Evolutionary conservation across 1,139 yeast species (phyloP).

Genomic region (Candida glucosophila): DNA sequence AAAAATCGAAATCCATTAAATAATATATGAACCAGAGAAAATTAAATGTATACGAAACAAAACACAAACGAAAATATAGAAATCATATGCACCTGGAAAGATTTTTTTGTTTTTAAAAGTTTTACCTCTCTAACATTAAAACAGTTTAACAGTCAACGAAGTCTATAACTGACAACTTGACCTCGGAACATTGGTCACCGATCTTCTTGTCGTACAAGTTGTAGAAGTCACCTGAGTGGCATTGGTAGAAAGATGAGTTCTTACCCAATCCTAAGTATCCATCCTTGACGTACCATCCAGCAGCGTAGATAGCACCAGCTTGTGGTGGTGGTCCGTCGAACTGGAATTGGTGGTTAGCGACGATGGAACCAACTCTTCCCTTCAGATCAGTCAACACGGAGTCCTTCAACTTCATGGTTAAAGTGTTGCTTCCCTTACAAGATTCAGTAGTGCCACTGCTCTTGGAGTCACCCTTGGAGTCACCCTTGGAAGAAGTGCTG

Average conservation of each 20-base stretch:
- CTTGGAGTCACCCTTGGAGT: slow-evolving; percentile 6
- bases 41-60: neutral
- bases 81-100: slow-evolving; percentile 1
- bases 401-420: slow-evolving; percentile 45
- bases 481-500: slow-evolving; percentile 8
- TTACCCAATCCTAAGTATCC: slow-evolving; percentile 68
- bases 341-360: slow-evolving; percentile 83
- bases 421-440: slow-evolving; percentile 44
- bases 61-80: neutral
- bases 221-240: slow-evolving; percentile 74
- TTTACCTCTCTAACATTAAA: no score
- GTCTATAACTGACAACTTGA: slow-evolving; percentile 56
- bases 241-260: slow-evolving; percentile 62
- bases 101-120: neutral
- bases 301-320: slow-evolving; percentile 83
- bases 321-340: slow-evolving; percentile 89
- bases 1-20: no score
- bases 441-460: slow-evolving; percentile 18
- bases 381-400: slow-evolving; percentile 49
- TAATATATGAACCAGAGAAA: no score
- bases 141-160: slow-evolving; percentile 45
- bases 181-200: slow-evolving; percentile 59
- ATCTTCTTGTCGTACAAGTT: slow-evolving; percentile 67
- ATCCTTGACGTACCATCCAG: slow-evolving; percentile 71
- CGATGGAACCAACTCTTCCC: slow-evolving; percentile 77